A percentile compares a stretch with the other conserved stretches of the same genome.
These are phyloP conservation scores for Candida qinlingensis DNA, from an alignment of 805 yeast genomes.

Conservation along the genomic window DNA sequence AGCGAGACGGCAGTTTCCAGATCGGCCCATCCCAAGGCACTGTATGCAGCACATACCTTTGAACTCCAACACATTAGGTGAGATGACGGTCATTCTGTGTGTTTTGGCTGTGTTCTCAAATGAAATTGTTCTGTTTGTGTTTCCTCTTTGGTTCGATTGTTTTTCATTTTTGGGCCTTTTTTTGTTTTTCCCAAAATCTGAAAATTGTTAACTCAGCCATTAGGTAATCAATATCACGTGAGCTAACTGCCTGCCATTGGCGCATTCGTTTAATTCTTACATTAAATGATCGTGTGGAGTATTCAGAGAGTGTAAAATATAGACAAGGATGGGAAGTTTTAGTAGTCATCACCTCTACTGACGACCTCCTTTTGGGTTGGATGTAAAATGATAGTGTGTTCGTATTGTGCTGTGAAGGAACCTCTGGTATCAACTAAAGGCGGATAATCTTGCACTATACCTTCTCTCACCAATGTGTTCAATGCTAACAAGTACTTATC, in stretches of 20 bases:
- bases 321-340: conserved; percentile 7
- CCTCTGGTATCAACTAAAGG: conserved; percentile 84
- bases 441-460: conserved; percentile 89
- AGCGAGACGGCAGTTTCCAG: not conserved
- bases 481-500: conserved; percentile 86
- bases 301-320: not conserved
- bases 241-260: not conserved
- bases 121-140: conserved; percentile 21
- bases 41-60: conserved; percentile 50
- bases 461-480: conserved; percentile 77
- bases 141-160: not conserved
- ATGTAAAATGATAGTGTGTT: conserved; percentile 87
- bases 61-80: conserved; percentile 70
- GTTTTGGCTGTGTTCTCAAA: not conserved
- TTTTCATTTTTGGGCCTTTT: not conserved
- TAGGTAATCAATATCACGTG: not conserved
- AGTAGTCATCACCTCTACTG: conserved; percentile 92
- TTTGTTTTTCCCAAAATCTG: not conserved
- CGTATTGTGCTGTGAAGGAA: conserved; percentile 91
- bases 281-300: too few relatives aligned
- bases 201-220: not conserved
- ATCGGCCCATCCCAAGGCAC: too few relatives aligned
- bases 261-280: too few relatives aligned
- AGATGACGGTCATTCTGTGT: conserved; percentile 46
- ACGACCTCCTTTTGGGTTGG: conserved; percentile 93